Conservation (phyloP, 805 yeast genomes). For the Ogataea degrootiae region DNA sequence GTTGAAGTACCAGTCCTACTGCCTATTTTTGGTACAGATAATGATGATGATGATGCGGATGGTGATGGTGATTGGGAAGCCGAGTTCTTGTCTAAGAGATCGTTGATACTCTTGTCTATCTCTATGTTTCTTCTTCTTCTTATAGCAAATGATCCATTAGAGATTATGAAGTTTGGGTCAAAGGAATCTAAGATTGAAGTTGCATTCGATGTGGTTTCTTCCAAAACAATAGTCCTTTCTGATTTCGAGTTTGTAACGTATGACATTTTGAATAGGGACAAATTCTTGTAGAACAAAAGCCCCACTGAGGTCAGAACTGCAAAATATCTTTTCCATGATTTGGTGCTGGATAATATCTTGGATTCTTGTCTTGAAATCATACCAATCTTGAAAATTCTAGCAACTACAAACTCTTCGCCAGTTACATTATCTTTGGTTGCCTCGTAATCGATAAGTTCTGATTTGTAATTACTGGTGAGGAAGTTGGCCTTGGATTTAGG, state of each 20-base stretch:
- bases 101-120: constrained; percentile 21
- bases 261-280: constrained; percentile 31
- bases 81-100: not conserved
- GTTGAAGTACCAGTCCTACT: too few relatives aligned
- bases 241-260: constrained; percentile 10
- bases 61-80: not conserved
- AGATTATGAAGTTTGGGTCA: constrained; percentile 23
- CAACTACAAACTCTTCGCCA: constrained; percentile 22
- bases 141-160: constrained; percentile 26
- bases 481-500: constrained; percentile 23
- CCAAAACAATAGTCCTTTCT: constrained; percentile 24
- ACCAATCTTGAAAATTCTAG: constrained; percentile 38
- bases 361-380: constrained; percentile 37
- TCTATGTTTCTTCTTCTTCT: constrained; percentile 21
- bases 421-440: not conserved
- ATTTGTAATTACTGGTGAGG: constrained; percentile 12
- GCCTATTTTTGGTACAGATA: not conserved
- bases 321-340: constrained; percentile 40
- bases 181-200: constrained; percentile 18
- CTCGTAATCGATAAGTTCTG: constrained; percentile 10
- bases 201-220: constrained; percentile 19
- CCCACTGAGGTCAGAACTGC: constrained; percentile 50
- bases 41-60: not conserved
- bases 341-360: constrained; percentile 21
- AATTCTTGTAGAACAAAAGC: constrained; percentile 39